Evolutionary conservation across 108 stramenopile species (phyloP), one percentile per base, ranked within the genome.

Genomic region (Cyclotella cryptica): DNA sequence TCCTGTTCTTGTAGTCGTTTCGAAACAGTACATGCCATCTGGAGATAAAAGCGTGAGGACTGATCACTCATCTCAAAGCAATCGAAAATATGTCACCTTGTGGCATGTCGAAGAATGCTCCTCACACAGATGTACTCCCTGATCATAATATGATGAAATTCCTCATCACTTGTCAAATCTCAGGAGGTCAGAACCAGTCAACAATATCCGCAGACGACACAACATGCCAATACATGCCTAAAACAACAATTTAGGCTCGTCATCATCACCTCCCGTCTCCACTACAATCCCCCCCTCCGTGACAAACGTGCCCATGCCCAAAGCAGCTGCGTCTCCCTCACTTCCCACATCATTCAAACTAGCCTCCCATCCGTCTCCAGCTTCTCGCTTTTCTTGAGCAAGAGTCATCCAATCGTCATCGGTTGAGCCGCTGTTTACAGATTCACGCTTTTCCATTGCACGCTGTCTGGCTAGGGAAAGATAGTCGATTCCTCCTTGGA

Each of bases 271-370:
- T 19, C 14, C 39, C 19, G 15, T 43, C 26, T 79, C 78, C 46
- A 79, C 78, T 18, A 79, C 58, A 24, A 79, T 30, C 57, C 78
- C 78, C 24, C 71, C 64, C 66, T 79, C 78, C 28, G 78, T 79
- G 28, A 79, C 46, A 71, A 79, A 72, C 10, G 71, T 43, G 14
- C 71, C 71, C 71, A 72, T 67, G 10, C 71, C 78, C 78, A 79
- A 70, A 14, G 62, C 43, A n/a, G 30, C 66, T 21, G 52, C 54
- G 42, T 72, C 78, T 11, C 22, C 53, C 57, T 43, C 44, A 28
- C 44, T 67, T 44, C 65, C 78, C 55, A 24, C 69, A 26, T 79
- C 78, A 42, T 59, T 45, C 66, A 79, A 68, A 68, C 78, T 79
- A 22, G 64, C 52, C 47, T 72, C 78, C 78, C 78, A 79, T 19